These are phyloP conservation scores for Fusarium praegraminearum DNA, from an alignment of 2,329 filamentous ascomycete species.

Conservation along the genomic window DNA sequence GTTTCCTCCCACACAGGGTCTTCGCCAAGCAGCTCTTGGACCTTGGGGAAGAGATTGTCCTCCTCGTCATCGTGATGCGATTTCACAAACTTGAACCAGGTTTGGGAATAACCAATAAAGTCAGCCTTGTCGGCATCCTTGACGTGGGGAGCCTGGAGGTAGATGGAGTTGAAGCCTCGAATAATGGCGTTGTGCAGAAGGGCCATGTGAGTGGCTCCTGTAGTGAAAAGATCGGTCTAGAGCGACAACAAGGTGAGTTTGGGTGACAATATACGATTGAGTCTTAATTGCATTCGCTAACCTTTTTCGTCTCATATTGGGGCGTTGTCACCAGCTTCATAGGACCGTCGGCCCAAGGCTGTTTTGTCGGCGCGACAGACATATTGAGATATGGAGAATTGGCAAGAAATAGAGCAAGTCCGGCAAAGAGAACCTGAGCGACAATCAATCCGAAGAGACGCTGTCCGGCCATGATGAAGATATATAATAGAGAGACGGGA, in stretches of 20 bases:
- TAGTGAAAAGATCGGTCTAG: constrained; percentile 69
- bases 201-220: constrained; percentile 71
- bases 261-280: neutral
- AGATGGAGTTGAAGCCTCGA: constrained; percentile 73
- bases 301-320: constrained; percentile 64
- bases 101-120: constrained; percentile 69
- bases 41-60: constrained; percentile 65
- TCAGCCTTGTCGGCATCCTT: constrained; percentile 63
- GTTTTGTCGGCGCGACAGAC: constrained; percentile 44
- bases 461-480: constrained; percentile 39
- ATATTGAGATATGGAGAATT: constrained; percentile 54
- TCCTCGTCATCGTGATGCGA: constrained; percentile 73
- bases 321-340: constrained; percentile 67
- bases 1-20: constrained; percentile 64
- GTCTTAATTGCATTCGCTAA: constrained; percentile 40
- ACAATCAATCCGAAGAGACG: constrained; percentile 46
- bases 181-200: constrained; percentile 72
- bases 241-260: constrained; percentile 2
- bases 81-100: constrained; percentile 70
- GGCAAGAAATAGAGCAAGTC: constrained; percentile 48
- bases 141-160: constrained; percentile 67
- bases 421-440: constrained; percentile 48
- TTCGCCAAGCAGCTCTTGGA: constrained; percentile 64
- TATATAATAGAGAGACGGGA: neutral
- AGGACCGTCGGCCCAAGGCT: constrained; percentile 66